A percentile compares a stretch with the other conserved stretches of the same genome.
phyloP scores from a whole-genome alignment of 495 filamentous ascomycete genomes.

The Penicillium tannophilum region DNA sequence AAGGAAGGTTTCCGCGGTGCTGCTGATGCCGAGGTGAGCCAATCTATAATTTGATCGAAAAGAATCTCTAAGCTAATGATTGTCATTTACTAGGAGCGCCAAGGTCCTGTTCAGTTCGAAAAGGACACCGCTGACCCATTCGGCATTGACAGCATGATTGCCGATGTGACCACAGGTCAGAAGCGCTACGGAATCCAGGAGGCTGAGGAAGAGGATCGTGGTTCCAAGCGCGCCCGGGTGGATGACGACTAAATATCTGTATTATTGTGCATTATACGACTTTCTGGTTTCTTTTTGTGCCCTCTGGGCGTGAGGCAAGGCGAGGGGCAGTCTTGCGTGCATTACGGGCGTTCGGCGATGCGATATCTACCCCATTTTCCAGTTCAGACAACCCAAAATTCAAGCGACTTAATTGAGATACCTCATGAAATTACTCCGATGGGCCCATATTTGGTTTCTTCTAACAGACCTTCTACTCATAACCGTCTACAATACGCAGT shows the following conservation, averaged over 20 bases:
- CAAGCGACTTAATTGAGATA: conserved; percentile 6
- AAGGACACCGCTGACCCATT: conserved; percentile 89
- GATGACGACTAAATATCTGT: conserved; percentile 62
- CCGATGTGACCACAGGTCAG: conserved; percentile 69
- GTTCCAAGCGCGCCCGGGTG: conserved; percentile 75
- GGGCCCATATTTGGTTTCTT: background rate
- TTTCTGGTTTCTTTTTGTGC: conserved; percentile 3
- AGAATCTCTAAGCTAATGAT: conserved; percentile 22
- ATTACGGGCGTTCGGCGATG: conserved; percentile 33
- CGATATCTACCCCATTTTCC: conserved; percentile 5
- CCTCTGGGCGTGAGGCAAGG: background rate
- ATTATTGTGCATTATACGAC: conserved; percentile 15
- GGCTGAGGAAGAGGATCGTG: conserved; percentile 56
- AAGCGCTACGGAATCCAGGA: conserved; percentile 89
- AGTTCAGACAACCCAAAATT: conserved; percentile 7
- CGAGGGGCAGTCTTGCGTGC: conserved; percentile 17
- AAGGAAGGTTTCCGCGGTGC: conserved; percentile 87
- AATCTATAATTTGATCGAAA: background rate
- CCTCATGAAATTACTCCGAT: background rate
- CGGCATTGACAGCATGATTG: conserved; percentile 89
- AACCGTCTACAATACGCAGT: background rate
- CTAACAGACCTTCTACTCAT: background rate
- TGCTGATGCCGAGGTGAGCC: conserved; percentile 77
- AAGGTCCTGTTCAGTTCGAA: conserved; percentile 97
- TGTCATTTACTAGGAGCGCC: conserved; percentile 56